These are phyloP conservation scores for Blastomyces percursus DNA, from an alignment of 2,329 filamentous ascomycete genomes.

Conservation along the genomic window DNA sequence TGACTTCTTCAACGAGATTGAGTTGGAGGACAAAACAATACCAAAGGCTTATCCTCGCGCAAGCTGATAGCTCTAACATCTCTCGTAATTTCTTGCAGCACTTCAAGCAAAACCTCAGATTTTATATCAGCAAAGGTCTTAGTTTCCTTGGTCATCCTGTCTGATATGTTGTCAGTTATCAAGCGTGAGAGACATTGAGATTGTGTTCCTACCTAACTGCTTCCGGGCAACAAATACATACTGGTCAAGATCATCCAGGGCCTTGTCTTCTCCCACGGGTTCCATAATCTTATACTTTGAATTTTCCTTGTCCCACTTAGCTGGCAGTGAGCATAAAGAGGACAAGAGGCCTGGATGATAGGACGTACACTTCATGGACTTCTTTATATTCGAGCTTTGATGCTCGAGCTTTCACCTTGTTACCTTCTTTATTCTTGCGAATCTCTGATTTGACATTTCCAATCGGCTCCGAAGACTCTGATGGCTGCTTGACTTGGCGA, in stretches of 20 bases:
- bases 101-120: conserved; percentile 23
- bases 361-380: conserved; percentile 16
- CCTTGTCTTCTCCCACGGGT: conserved; percentile 13
- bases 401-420: too few relatives aligned
- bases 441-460: background rate
- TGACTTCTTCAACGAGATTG: too few relatives aligned
- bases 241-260: conserved; percentile 17
- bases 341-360: conserved; percentile 8
- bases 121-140: conserved; percentile 24
- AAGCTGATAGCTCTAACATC: too few relatives aligned
- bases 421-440: background rate
- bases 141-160: conserved; percentile 16
- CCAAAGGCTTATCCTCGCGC: too few relatives aligned
- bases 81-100: conserved; percentile 22
- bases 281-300: conserved; percentile 23
- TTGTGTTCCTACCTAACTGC: too few relatives aligned
- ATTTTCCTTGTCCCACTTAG: conserved; percentile 20
- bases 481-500: conserved; percentile 4
- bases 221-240: too few relatives aligned
- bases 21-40: too few relatives aligned
- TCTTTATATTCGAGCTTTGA: conserved; percentile 17
- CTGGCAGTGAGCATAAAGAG: conserved; percentile 9
- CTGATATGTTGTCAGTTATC: too few relatives aligned
- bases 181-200: too few relatives aligned
- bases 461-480: too few relatives aligned